phyloP scores from a whole-genome alignment of 75 land plant genomes.

The Picea glauca region DNA sequence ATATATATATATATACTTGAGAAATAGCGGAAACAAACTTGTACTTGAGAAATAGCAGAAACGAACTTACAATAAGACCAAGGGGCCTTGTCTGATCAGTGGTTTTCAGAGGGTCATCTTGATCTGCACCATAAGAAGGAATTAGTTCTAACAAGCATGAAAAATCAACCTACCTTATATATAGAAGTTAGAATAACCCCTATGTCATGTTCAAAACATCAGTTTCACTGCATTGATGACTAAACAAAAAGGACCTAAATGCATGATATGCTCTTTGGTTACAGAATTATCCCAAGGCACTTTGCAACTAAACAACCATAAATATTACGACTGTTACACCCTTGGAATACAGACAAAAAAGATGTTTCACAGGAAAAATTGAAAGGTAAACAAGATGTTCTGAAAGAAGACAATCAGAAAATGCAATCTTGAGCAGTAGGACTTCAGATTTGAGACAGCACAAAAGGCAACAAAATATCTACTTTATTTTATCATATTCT shows the following conservation, averaged over 20 bases:
- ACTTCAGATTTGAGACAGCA: background rate
- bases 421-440: background rate
- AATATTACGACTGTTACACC: background rate
- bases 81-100: slow-evolving; percentile 95
- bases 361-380: background rate
- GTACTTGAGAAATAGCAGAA: background rate
- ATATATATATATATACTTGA: no score
- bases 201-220: no score
- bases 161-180: background rate
- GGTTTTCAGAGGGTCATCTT: slow-evolving; percentile 96
- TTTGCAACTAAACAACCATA: background rate
- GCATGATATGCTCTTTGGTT: background rate
- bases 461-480: background rate
- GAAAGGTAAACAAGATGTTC: background rate
- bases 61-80: slow-evolving; percentile 81
- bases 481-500: background rate
- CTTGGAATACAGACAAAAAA: background rate
- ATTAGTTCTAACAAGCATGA: background rate
- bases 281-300: background rate
- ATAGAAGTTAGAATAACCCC: no score
- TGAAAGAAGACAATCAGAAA: background rate
- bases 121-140: slow-evolving; percentile 49
- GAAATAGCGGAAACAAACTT: no score
- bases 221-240: background rate
- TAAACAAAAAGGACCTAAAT: background rate